phyloP scores from a whole-genome alignment of 805 yeast species.

The Wickerhamiella dianesei region DNA sequence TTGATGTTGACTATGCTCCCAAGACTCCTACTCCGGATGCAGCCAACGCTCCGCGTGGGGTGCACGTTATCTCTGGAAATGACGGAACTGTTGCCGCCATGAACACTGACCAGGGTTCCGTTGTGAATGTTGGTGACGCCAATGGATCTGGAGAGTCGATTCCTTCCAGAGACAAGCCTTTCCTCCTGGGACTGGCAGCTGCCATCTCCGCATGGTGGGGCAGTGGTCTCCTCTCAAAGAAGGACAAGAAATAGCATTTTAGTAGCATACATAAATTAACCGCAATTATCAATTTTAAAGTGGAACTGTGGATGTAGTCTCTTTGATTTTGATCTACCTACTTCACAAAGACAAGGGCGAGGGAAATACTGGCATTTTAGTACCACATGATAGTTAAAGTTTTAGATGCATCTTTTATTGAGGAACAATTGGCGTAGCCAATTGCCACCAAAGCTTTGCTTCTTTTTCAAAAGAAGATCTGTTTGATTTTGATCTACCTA shows the following conservation, averaged over 20 bases:
- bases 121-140: constrained; percentile 9
- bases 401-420: too few species aligned
- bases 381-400: too few species aligned
- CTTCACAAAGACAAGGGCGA: too few species aligned
- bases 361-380: too few species aligned
- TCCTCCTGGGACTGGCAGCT: constrained; percentile 23
- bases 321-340: too few species aligned
- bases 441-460: too few species aligned
- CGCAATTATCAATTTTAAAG: too few species aligned
- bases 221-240: constrained; percentile 18
- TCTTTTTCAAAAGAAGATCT: too few species aligned
- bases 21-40: constrained; percentile 9
- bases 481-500: too few species aligned
- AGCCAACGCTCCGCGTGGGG: constrained; percentile 17
- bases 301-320: too few species aligned
- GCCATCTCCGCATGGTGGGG: constrained; percentile 28
- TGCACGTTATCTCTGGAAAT: constrained; percentile 16
- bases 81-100: constrained; percentile 18
- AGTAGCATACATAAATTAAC: background rate
- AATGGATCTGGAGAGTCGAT: constrained; percentile 12
- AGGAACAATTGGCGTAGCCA: too few species aligned
- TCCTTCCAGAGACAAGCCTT: constrained; percentile 23
- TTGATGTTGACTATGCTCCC: constrained; percentile 4
- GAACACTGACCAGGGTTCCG: constrained; percentile 16
- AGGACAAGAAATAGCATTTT: constrained; percentile 6